These are phyloP conservation scores for Cyclocybe cylindracea DNA, from an alignment of 768 basidiomycete species.

Conservation along the genomic window DNA sequence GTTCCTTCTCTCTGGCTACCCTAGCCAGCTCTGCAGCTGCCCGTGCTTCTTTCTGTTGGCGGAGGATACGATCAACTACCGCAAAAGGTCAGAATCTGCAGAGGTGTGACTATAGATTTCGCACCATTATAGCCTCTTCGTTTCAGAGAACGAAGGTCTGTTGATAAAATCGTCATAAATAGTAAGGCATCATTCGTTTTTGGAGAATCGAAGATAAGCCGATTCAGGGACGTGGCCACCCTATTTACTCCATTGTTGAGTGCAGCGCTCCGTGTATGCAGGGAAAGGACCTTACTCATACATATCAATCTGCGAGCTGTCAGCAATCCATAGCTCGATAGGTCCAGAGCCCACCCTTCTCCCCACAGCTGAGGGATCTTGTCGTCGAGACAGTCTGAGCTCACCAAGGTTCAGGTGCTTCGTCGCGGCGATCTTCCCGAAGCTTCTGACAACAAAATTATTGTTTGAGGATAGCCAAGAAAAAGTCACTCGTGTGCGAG, in stretches of 20 bases:
- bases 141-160: conserved; percentile 79
- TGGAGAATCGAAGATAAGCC: conserved; percentile 72
- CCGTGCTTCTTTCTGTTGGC: conserved; percentile 74
- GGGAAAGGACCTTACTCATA: conserved; percentile 73
- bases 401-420: conserved; percentile 60
- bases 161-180: conserved; percentile 93
- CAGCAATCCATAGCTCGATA: conserved; percentile 78
- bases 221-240: conserved; percentile 83
- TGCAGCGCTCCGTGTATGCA: neutral
- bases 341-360: conserved; percentile 50
- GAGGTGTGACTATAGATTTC: conserved; percentile 6
- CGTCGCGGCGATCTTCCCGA: conserved; percentile 61
- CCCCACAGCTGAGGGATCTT: conserved; percentile 78
- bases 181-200: conserved; percentile 87
- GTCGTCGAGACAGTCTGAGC: conserved; percentile 47
- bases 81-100: conserved; percentile 12
- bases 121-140: conserved; percentile 85
- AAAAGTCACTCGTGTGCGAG: conserved; percentile 59
- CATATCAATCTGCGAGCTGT: conserved; percentile 79
- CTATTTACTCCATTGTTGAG: conserved; percentile 35
- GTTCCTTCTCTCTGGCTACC: conserved; percentile 28
- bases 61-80: conserved; percentile 89
- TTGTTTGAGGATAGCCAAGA: conserved; percentile 63
- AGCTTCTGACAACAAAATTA: conserved; percentile 73
- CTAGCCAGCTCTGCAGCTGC: conserved; percentile 49